These are phyloP conservation scores for Phaeosphaeriaceae sp. DNA, from an alignment of 2,329 filamentous ascomycete genomes.

Conservation along the genomic window DNA sequence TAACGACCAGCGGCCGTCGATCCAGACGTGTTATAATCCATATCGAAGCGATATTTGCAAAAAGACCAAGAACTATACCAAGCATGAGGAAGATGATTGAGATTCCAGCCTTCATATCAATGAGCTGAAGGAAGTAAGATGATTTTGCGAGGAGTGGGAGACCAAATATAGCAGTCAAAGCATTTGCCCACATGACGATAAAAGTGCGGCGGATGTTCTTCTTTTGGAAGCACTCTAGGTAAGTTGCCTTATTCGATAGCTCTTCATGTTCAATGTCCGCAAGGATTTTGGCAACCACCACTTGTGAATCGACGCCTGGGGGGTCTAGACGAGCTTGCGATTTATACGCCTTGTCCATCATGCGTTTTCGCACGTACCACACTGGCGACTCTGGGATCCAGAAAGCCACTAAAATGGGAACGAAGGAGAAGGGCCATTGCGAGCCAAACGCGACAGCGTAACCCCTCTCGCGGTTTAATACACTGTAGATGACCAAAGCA, in stretches of 20 bases:
- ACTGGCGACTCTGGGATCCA: slow-evolving; percentile 60
- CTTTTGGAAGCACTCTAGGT: slow-evolving; percentile 46
- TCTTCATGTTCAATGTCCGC: slow-evolving; percentile 34
- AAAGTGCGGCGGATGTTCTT: slow-evolving; percentile 45
- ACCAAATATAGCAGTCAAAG: slow-evolving; percentile 44
- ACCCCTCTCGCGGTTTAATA: slow-evolving; percentile 36
- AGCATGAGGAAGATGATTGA: slow-evolving; percentile 55
- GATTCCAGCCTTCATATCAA: slow-evolving; percentile 34
- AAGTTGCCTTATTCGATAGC: slow-evolving; percentile 28
- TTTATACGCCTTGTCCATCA: slow-evolving; percentile 50
- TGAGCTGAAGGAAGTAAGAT: slow-evolving; percentile 44
- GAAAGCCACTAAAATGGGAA: slow-evolving; percentile 53
- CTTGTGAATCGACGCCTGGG: slow-evolving; percentile 38
- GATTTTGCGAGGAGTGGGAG: slow-evolving; percentile 44
- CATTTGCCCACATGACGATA: slow-evolving; percentile 46
- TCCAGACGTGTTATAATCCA: slow-evolving; percentile 54
- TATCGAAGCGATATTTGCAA: slow-evolving; percentile 54
- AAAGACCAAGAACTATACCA: slow-evolving; percentile 54
- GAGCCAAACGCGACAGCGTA: slow-evolving; percentile 54
- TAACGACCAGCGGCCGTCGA: slow-evolving; percentile 49
- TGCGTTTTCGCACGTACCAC: slow-evolving; percentile 52
- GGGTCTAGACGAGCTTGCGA: slow-evolving; percentile 60
- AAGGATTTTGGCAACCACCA: slow-evolving; percentile 34
- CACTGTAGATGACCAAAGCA: slow-evolving; percentile 46
- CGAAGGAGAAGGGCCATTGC: slow-evolving; percentile 54